These are phyloP conservation scores for Neoboletus magnificus DNA, from an alignment of 768 basidiomycete species.

Conservation along the genomic window DNA sequence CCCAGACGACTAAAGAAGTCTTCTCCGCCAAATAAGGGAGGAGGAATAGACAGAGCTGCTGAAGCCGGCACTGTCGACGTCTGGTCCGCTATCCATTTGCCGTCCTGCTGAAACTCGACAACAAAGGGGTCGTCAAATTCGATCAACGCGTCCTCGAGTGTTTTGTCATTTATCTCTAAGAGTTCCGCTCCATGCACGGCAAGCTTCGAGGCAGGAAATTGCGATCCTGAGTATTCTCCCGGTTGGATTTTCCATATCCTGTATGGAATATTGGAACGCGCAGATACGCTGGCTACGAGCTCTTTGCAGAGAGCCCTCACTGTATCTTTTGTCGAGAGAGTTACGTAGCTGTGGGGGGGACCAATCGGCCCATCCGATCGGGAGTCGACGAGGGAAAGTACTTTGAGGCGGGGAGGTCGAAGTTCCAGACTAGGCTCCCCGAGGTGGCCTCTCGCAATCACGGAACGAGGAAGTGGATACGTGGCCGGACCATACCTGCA, in stretches of 20 bases:
- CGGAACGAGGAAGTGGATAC: conserved; percentile 58
- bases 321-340: conserved; percentile 52
- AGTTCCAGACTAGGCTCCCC: conserved; percentile 63
- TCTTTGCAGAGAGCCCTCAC: conserved; percentile 40
- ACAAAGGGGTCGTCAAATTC: conserved; percentile 66
- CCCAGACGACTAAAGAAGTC: conserved; percentile 55
- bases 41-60: conserved; percentile 28
- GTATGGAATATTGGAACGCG: conserved; percentile 36
- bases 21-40: conserved; percentile 52
- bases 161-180: conserved; percentile 42
- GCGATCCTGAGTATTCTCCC: conserved; percentile 31
- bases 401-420: conserved; percentile 61
- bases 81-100: conserved; percentile 55
- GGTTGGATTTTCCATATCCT: conserved; percentile 64
- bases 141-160: conserved; percentile 57
- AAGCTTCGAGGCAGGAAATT: conserved; percentile 28
- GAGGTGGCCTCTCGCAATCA: conserved; percentile 56
- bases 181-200: conserved; percentile 36
- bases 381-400: conserved; percentile 42
- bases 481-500: conserved; percentile 68
- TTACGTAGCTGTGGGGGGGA: conserved; percentile 35
- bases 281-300: conserved; percentile 38
- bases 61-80: conserved; percentile 3
- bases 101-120: conserved; percentile 66
- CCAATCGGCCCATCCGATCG: conserved; percentile 27